Base-by-base conservation (phyloP, 2,329 filamentous ascomycete species). In the Huntiella savannae region DNA sequence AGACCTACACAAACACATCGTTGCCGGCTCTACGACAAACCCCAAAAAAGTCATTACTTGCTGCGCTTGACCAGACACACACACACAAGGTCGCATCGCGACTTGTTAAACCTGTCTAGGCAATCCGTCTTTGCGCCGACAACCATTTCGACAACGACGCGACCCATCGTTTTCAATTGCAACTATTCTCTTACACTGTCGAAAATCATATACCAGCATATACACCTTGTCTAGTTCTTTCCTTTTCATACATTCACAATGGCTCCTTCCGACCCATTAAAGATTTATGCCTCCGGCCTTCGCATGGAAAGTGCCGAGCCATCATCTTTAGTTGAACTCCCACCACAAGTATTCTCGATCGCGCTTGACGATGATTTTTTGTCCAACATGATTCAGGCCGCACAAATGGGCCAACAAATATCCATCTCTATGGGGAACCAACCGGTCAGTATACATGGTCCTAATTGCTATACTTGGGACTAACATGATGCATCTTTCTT, bases 361-460 rank as follows among this genome's bases (percentile, higher is more conserved):
- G 68, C 63, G n/a, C 60, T 79, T 51, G 68, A 63, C 53, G 68
- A 76, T 56, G 63, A 63, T 56, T 63, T 75, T 44, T 70, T 79
- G 54, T 71, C 76, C 56, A 66, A 73, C 51, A 71, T 79, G 68
- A 76, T 79, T 53, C 66, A 65, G 57, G 73, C 69, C 54, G 66
- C 72, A 35, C 69, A 70, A 54, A 65, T 68, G 61, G 73, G 72
- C 43, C 65, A 71, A 47, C 62, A 67, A 40, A 65, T 79, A 45
- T 64, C 73, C 54, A 62, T 79, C 54, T 67, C 70, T 4, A 59
- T 79, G 51, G 75, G 75, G 36, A 64, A 62, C 54, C 65, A 60
- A 54, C 75, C 75, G 34, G 75, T 79, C 71, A 67, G 75, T 67
- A 34, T 38, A n/a, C n/a, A 32, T 28, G 37, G 40, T 40, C 45